phyloP scores from a whole-genome alignment of 202 grass and related monocot species.

The Schoenoplectus triqueter region DNA sequence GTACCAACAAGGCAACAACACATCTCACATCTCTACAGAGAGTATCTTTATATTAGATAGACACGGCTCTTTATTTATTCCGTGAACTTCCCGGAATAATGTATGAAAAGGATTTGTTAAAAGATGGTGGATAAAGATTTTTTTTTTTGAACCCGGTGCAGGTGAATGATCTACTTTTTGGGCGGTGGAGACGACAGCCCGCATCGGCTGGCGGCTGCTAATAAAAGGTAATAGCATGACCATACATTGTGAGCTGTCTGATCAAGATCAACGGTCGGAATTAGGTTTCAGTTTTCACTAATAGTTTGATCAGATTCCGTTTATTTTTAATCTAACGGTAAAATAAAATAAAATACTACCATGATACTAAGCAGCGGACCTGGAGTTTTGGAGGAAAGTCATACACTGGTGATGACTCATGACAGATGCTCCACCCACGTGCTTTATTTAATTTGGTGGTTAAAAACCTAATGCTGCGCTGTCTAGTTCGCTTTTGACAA shows the following conservation, averaged over 20 bases:
- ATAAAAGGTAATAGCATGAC: background rate
- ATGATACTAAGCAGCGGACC: background rate
- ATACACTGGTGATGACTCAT: background rate
- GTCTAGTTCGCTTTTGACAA: background rate
- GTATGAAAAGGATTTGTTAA: background rate
- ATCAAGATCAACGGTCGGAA: background rate
- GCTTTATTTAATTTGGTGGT: conserved; percentile 8
- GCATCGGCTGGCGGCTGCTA: background rate
- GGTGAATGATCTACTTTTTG: background rate
- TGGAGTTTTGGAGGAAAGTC: background rate
- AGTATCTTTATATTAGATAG: background rate
- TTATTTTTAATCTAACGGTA: background rate
- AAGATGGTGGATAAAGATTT: background rate
- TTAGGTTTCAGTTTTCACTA: background rate
- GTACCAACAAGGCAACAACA: background rate
- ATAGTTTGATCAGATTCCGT: background rate
- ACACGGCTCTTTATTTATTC: background rate
- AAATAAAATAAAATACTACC: background rate
- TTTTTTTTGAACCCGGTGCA: background rate
- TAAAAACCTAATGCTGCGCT: background rate
- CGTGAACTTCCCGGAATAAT: background rate
- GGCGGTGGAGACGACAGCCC: background rate
- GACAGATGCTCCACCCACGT: conserved; percentile 3
- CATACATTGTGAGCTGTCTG: background rate
- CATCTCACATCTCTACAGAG: background rate